Base-by-base conservation (phyloP, 768 basidiomycete species). In the Amanita subjunquillea region DNA sequence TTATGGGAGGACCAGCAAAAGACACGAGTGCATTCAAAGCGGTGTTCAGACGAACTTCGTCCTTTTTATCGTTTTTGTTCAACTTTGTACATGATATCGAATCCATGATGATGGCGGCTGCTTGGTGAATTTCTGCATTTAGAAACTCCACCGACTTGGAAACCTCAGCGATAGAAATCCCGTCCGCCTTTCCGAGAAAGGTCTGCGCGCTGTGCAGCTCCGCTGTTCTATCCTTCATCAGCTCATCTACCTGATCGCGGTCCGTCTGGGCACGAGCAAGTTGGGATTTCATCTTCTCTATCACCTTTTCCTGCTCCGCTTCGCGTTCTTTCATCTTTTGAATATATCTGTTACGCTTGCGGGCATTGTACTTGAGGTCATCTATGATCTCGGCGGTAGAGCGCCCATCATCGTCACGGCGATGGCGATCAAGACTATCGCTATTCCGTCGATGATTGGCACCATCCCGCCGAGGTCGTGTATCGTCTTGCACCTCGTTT, bases 151-250 rank as follows among this genome's bases (percentile, higher is more conserved):
- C 61, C 55, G 65, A 58, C 10, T 32, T 34, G 4, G 61, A 56
- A 47, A 76, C 68, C 8, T 79, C 77, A 0, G 70, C 68, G 1
- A 69, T 73, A 0, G 77, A 73, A 52, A 72, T 64, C 0, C 57
- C 56, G 48, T 79, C 77, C 0, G 69, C 67, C 7, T 69, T 76
- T 6, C 71, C 67, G 53, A 79, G 65, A 65, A 74, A 79, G 23
- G 65, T 66, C 56, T 76, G 72, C 2, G 76, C 76, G 9, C 72
- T 73, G 45, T 72, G 72, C 42, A 81, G 68, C 58, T 81, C 78
- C 3, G 67, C 61, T 3, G 74, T 72, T 37, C 76, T 69, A 37
- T 68, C 62, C 7, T 71, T 63, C 23, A 78, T 59, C 25, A 76
- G 54, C 37, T 66, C 59, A 4, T 48, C 52, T 9, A 59, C 50